Evolutionary conservation across 2,329 filamentous ascomycete species (phyloP).

Genomic region (Xylariaceae sp.): DNA sequence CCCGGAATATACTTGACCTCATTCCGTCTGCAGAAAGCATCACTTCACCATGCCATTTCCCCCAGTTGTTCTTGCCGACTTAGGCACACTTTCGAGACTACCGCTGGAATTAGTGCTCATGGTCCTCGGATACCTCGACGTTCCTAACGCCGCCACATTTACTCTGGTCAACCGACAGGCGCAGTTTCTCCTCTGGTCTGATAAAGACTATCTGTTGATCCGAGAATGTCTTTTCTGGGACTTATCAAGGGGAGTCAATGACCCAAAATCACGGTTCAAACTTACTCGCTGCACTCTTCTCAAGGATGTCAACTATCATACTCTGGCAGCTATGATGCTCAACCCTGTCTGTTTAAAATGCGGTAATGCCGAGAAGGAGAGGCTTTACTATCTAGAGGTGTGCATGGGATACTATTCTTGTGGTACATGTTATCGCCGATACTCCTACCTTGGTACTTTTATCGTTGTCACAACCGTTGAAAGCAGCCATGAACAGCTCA

Average conservation of each 20-base stretch:
- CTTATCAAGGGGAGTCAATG: too few species aligned
- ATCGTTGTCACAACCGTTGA: background rate
- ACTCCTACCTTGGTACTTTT: background rate
- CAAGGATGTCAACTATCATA: conserved; percentile 2
- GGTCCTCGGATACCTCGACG: conserved; percentile 7
- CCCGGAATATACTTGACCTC: too few species aligned
- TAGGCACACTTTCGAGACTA: conserved; percentile 15
- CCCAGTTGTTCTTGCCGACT: conserved; percentile 9
- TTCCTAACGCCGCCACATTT: conserved; percentile 10
- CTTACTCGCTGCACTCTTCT: background rate
- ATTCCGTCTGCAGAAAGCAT: background rate
- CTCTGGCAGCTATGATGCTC: background rate
- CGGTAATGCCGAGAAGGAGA: too few species aligned
- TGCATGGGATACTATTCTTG: background rate
- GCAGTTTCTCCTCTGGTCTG: conserved; percentile 18
- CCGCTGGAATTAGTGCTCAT: conserved; percentile 10
- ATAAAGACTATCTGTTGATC: conserved; percentile 4
- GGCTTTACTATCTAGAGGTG: background rate
- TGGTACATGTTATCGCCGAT: background rate
- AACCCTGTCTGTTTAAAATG: background rate
- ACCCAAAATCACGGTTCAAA: too few species aligned
- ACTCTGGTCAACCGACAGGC: conserved; percentile 14
- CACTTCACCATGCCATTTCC: background rate
- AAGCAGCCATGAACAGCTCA: background rate
- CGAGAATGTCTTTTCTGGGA: background rate